Base-by-base conservation (phyloP, 257 asterid genomes). In the Penstemon newberryi region DNA sequence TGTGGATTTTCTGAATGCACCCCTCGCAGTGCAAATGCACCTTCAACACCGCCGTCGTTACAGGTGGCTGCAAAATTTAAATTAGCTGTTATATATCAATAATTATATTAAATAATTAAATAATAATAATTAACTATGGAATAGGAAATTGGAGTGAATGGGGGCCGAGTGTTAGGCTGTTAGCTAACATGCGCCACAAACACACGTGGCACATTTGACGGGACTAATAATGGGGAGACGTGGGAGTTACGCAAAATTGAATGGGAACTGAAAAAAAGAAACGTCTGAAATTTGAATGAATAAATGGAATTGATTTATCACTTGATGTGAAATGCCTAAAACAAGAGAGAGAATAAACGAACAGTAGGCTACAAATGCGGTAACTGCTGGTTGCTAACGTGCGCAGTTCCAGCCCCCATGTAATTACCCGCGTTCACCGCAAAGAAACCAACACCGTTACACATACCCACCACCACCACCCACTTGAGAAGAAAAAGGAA, bases 11-110 rank as follows among this genome's bases (percentile, higher is more conserved):
- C 65, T 82, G 82, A 5, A 83, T 80, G 80, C 98, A 92, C 40
- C 98, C 98, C 25, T 92, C 88, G 51, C 98, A 92, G 75, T 92
- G 96, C 3, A 92, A 62, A n/a, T 78, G 49, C 13, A 85, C 71
- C 77, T 83, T 92, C 80, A 92, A 4, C 66, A 73, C 81, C 44
- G 90, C 89, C 56, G 95, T 89, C 12, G 89, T 77, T 0, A 87
- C 82, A 3, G 84, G 82, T 44, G 72, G 77, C 98, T 89, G 82
- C 62, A 54, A 47, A 39, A 61, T 3, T 25, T 8, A 58, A 15
- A 11, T 46, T 50, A 53, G 9, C n/a, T 5, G 18, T 15, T 15
- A 15, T 15, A 15, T 15, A 15, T 15, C 18, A 15, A 15, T 15
- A 15, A 15, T 12, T 33, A 38, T 33, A 5, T 33, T 5, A 0